Percentiles rank a stretch among this genome's conserved stretches.
Evolutionary conservation across 169 alveolate genomes (phyloP).

Genomic region (Cystoisospora suis): DNA sequence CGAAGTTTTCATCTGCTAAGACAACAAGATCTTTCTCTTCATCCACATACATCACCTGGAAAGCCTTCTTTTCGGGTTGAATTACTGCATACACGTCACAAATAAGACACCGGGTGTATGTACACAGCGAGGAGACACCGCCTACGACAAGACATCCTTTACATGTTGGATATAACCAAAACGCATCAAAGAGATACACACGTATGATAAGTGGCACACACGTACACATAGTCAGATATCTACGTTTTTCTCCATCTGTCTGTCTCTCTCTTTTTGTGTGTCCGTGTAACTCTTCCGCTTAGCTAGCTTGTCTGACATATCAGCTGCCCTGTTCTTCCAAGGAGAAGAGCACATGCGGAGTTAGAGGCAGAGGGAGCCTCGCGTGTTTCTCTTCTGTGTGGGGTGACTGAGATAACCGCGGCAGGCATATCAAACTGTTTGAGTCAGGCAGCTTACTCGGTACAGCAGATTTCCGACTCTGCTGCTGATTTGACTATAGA

Average conservation of each 20-base stretch:
- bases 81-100: slow-evolving; percentile 7
- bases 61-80: slow-evolving; percentile 51
- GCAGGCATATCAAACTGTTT: not conserved
- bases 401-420: no score
- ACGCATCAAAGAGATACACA: not conserved
- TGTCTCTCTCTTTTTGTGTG: not conserved
- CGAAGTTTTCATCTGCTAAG: slow-evolving; percentile 26
- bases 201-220: not conserved
- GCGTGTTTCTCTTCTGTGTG: not conserved
- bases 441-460: not conserved
- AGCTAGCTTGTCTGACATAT: not conserved
- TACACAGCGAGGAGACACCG: not conserved
- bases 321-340: not conserved
- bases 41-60: slow-evolving; percentile 47
- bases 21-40: slow-evolving; percentile 12
- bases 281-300: not conserved
- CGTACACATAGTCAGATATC: not conserved
- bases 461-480: not conserved
- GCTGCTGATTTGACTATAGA: not conserved
- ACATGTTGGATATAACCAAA: not conserved
- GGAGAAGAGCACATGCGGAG: no score
- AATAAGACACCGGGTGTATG: not conserved
- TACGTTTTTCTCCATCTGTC: not conserved
- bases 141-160: not conserved
- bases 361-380: no score